Conservation (phyloP, 768 basidiomycete species). For the Suillus ampliporus region DNA sequence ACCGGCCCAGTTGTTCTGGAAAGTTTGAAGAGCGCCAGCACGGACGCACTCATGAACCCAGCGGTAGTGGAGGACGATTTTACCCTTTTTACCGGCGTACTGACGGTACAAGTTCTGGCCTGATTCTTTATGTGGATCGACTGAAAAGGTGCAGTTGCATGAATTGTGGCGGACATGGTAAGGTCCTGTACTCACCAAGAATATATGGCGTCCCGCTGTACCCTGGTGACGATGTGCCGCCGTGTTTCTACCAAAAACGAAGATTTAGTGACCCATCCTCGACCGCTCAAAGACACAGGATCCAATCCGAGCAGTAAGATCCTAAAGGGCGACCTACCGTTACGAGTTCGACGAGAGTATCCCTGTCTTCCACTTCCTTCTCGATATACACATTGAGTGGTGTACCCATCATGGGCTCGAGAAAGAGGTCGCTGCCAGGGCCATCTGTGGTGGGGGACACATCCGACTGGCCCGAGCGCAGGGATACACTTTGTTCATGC, state of each 20-base stretch:
- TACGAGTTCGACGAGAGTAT: constrained; percentile 65
- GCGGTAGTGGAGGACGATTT: constrained; percentile 71
- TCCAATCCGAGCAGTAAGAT: neutral
- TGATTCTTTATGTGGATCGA: constrained; percentile 78
- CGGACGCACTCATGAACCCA: constrained; percentile 85
- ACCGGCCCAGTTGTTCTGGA: constrained; percentile 76
- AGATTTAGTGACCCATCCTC: constrained; percentile 8
- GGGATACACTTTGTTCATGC: constrained; percentile 38
- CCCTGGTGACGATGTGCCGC: constrained; percentile 72
- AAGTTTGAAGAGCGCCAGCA: constrained; percentile 71
- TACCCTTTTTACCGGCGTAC: constrained; percentile 79
- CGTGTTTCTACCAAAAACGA: constrained; percentile 62
- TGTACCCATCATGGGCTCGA: constrained; percentile 83
- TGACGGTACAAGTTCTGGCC: constrained; percentile 84
- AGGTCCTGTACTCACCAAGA: constrained; percentile 57
- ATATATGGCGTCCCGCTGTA: constrained; percentile 85
- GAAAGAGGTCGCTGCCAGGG: constrained; percentile 52
- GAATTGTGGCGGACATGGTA: constrained; percentile 1
- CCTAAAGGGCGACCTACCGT: constrained; percentile 53
- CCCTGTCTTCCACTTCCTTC: constrained; percentile 77
- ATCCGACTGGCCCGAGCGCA: constrained; percentile 35
- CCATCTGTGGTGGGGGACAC: constrained; percentile 42
- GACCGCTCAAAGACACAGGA: neutral
- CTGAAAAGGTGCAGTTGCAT: constrained; percentile 41
- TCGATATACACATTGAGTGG: constrained; percentile 80